Base-by-base conservation (phyloP, 2,329 filamentous ascomycete species). In the Diplodia mutila region DNA sequence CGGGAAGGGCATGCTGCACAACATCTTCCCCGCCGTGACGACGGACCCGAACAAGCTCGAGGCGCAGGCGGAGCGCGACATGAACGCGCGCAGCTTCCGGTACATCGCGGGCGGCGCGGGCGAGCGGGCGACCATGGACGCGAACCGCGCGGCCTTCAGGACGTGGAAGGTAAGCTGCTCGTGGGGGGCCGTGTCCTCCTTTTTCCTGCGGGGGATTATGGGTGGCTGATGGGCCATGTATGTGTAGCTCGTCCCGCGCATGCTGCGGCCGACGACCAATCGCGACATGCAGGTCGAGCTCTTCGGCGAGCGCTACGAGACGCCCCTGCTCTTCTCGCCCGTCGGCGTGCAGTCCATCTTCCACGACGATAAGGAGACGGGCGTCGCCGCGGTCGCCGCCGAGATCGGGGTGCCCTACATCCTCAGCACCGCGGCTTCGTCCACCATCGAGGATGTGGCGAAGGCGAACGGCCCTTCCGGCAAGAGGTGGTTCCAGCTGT, bases 401-500 rank as follows among this genome's bases (percentile, higher is more conserved):
- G 83, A 86, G 51, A 80, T 90, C 4, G 81, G 83, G 1, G 82
- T 92, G 0, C 89, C 90, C 0, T 91, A 87, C 73, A 87, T 87
- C 68, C 80, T 91, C 65, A 88, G 85, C 72, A 91, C 89, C 1
- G 89, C 89, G 0, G 83, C 86, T 4, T 82, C 83, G 1, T 82
- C 83, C 21, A 84, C 83, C 1, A 89, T 91, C 65, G 89, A 91
- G 73, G 85, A 91, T 49, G 84, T 90, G 0, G 88, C 86, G 0
- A 72, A 80, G 14, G 86, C 86, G 0, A 86, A 83, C 54, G 84
- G 84, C 0, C 42, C 42, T 8, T 77, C 83, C 9, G 85, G 86
- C 2, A 80, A 83, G 46, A 80, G 88, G 23, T 92, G 89, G 88
- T 92, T 85, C 75, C 90, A 92, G 74, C 83, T 92, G 0, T 92